Evolutionary conservation across 768 basidiomycete species (phyloP), one percentile per base, ranked within the genome.

Genomic region (Baorangia bicolor): DNA sequence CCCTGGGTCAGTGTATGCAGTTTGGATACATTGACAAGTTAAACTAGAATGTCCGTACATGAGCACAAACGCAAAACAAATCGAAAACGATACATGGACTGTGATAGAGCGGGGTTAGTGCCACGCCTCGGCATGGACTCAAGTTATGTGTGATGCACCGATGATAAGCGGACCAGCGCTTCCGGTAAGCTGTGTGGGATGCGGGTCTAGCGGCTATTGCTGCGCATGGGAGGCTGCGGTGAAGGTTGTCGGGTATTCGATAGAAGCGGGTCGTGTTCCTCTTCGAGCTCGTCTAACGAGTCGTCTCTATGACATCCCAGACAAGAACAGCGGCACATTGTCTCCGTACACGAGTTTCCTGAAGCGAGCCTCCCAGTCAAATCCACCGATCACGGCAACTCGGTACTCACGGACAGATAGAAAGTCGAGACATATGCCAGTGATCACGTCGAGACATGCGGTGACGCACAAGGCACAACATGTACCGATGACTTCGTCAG

Each of bases 261-360:
- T 12, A 70, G 40, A 7, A 70, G 62, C 1, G 69, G 64, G 12
- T 49, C 53, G 18, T 51, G 64, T 53, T 70, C 69, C 10, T 56
- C 53, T 30, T 43, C 44, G 20, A 8, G 30, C 23, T 51, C 57
- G n/a, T 69, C 62, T 41, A 30, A 18, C 5, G 23, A 10, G 9
- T 8, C n/a, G 27, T 47, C 30, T 33, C 4, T 38, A 14, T 18
- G 41, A 20, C 53, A 49, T 9, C 28, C 48, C 9, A 35, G 30
- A 45, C 67, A 64, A 9, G 63, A 44, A 40, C 64, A 71, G 12
- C 37, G 47, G 52, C 70, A 70, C 13, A 72, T 4, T 0, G 58
- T 59, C 59, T 66, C 61, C 2, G 70, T 68, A 10, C 64, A 70
- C 18, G 51, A 13, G 18, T 53, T 69, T 51, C 54, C 70, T 70